Conservation (phyloP, 139 green algal genomes). For the Volvox africanus region DNA sequence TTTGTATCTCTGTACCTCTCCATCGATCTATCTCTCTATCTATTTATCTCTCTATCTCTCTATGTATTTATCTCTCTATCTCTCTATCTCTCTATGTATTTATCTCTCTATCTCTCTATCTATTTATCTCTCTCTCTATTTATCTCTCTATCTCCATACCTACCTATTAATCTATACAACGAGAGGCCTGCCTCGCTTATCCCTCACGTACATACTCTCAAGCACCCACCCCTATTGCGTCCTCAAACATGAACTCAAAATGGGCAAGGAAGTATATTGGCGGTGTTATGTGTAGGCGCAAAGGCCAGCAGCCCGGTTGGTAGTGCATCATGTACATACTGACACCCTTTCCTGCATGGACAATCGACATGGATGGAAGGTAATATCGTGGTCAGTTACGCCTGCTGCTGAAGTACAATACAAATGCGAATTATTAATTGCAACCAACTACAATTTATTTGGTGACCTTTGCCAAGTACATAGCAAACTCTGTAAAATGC, state of each 20-base stretch:
- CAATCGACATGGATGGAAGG: background rate
- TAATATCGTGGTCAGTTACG: background rate
- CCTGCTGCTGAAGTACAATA: no score
- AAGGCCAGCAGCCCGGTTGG: constrained; percentile 19
- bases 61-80: no score
- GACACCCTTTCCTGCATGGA: constrained; percentile 25
- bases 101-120: no score
- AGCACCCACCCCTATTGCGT: constrained; percentile 21
- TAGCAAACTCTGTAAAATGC: background rate
- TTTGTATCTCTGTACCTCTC: no score
- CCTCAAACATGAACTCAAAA: constrained; percentile 49
- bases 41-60: no score
- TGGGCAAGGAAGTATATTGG: constrained; percentile 35
- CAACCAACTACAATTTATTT: background rate
- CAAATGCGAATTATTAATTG: background rate
- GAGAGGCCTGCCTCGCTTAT: no score
- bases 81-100: no score
- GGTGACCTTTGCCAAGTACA: background rate
- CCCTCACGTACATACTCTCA: no score
- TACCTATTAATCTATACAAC: no score
- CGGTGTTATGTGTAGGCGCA: background rate
- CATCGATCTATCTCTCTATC: no score
- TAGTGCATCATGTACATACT: constrained; percentile 15
- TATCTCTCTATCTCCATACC: no score
- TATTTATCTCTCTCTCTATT: no score